Conservation (phyloP, 2,329 filamentous ascomycete genomes). For the Botrytis paeoniae region DNA sequence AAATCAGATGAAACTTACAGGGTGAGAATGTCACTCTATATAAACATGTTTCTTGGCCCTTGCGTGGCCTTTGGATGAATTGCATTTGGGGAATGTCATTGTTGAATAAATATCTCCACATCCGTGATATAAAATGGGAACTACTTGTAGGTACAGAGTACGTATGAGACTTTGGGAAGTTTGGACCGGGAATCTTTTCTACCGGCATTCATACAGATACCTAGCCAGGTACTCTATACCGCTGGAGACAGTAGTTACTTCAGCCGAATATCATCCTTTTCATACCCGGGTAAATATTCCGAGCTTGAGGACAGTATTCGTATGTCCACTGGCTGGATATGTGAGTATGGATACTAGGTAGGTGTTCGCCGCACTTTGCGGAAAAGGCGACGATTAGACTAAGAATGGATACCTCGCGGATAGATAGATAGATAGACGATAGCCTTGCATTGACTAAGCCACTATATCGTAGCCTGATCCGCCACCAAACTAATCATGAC, state of each 20-base stretch:
- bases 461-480: not conserved
- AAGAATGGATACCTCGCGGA: too few species aligned
- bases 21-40: not conserved
- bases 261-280: not conserved
- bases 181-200: not conserved
- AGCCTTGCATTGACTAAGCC: conserved; percentile 2
- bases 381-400: too few species aligned
- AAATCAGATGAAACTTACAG: not conserved
- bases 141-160: not conserved
- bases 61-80: conserved; percentile 12
- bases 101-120: not conserved
- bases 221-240: not conserved
- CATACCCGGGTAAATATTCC: not conserved
- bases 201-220: not conserved
- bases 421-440: not conserved
- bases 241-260: not conserved
- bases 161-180: not conserved
- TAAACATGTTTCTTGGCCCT: not conserved
- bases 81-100: not conserved
- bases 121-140: not conserved
- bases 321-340: too few species aligned
- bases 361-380: too few species aligned
- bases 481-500: not conserved
- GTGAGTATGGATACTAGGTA: too few species aligned
- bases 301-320: not conserved